Evolutionary conservation across 2,329 filamentous ascomycete genomes (phyloP).

Genomic region (Huntiella savannae): DNA sequence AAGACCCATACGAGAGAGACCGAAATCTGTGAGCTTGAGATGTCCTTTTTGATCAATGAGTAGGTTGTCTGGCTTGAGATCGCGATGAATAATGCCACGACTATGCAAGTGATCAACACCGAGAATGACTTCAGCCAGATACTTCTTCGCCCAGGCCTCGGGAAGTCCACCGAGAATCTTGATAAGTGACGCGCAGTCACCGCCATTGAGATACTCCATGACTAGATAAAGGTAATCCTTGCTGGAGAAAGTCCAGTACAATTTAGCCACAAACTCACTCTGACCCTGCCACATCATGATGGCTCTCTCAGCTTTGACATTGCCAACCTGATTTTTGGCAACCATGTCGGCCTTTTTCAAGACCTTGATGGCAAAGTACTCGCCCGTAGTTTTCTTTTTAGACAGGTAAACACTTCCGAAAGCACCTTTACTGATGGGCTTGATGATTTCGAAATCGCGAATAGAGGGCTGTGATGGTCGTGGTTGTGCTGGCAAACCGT

Average conservation of each 20-base stretch:
- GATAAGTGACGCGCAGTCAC: slow-evolving; percentile 89
- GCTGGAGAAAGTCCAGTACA: slow-evolving; percentile 99
- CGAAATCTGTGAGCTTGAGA: slow-evolving; percentile 93
- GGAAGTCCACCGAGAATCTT: slow-evolving; percentile 81
- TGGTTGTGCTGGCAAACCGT: slow-evolving; percentile 62
- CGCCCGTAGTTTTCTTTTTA: slow-evolving; percentile 95
- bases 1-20: slow-evolving; percentile 88
- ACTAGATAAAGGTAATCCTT: slow-evolving; percentile 97
- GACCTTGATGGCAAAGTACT: slow-evolving; percentile 98
- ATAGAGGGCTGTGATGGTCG: slow-evolving; percentile 86
- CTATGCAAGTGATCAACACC: slow-evolving; percentile 91
- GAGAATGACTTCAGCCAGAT: slow-evolving; percentile 88
- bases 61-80: slow-evolving; percentile 91
- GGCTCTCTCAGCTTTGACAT: slow-evolving; percentile 92
- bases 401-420: slow-evolving; percentile 96
- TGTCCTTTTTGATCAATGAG: slow-evolving; percentile 94
- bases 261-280: slow-evolving; percentile 95
- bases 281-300: slow-evolving; percentile 99
- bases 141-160: slow-evolving; percentile 97
- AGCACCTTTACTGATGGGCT: slow-evolving; percentile 95
- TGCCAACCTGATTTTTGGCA: slow-evolving; percentile 96
- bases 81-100: slow-evolving; percentile 86
- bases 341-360: slow-evolving; percentile 99
- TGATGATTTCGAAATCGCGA: slow-evolving; percentile 98
- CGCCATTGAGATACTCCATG: slow-evolving; percentile 97